phyloP scores from a whole-genome alignment of 345 rosid species.

The Camelina neglecta region DNA sequence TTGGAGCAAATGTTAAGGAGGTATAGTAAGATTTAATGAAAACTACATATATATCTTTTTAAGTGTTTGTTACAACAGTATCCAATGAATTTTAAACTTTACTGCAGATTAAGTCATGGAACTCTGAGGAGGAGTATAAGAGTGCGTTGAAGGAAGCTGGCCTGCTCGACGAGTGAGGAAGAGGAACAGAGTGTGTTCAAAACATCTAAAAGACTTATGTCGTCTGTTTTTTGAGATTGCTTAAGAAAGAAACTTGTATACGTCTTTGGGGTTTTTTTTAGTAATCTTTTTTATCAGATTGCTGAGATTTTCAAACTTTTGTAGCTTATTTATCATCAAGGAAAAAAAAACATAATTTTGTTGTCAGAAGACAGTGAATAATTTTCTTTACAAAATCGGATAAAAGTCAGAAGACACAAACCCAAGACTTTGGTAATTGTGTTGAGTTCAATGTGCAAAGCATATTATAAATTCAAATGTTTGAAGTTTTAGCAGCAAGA shows the following conservation, averaged over 20 bases:
- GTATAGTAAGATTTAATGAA: conserved; percentile 43
- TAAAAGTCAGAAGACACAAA: background rate
- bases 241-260: background rate
- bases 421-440: background rate
- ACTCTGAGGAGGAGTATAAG: conserved; percentile 45
- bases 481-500: conserved; percentile 71
- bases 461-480: background rate
- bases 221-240: conserved; percentile 1
- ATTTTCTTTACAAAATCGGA: conserved; percentile 19
- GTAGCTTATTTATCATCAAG: background rate
- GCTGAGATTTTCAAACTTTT: conserved; percentile 9
- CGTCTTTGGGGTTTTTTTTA: conserved; percentile 2
- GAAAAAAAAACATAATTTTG: conserved; percentile 15
- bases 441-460: background rate
- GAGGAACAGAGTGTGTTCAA: conserved; percentile 7
- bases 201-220: background rate
- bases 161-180: conserved; percentile 31
- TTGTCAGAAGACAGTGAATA: background rate
- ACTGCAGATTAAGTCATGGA: conserved; percentile 40
- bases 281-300: conserved; percentile 17
- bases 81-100: background rate
- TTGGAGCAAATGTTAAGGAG: conserved; percentile 53
- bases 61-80: conserved; percentile 5
- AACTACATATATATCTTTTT: background rate
- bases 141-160: conserved; percentile 44